These are phyloP conservation scores for Ceratobasidium sp. DNA, from an alignment of 1,284 basidiomycete genomes.

Conservation along the genomic window DNA sequence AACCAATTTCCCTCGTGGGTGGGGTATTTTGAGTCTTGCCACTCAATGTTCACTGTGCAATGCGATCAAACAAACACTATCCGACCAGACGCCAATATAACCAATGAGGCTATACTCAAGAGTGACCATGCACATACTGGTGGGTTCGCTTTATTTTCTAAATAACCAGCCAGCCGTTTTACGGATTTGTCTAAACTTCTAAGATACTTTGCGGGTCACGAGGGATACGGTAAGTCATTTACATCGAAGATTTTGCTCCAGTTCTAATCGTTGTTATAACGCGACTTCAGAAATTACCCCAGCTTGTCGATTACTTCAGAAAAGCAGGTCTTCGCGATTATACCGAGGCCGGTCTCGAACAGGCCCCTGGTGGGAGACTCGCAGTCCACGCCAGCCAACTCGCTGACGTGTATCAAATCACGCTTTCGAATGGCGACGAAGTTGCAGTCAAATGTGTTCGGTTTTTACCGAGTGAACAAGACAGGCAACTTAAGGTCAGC, in stretches of 20 bases:
- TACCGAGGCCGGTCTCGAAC: too few species aligned
- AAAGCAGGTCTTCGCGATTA: background rate
- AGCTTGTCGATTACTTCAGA: background rate
- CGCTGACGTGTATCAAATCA: conserved; percentile 11
- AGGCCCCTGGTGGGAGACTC: too few species aligned
- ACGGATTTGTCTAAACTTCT: background rate
- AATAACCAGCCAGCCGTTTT: too few species aligned
- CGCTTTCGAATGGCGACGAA: background rate
- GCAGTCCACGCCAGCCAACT: background rate
- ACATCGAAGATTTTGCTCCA: background rate
- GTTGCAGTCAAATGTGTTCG: conserved; percentile 25
- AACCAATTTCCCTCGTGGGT: too few species aligned
- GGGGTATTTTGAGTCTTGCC: too few species aligned
- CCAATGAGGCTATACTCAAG: too few species aligned
- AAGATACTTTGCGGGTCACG: background rate
- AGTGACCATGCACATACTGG: too few species aligned
- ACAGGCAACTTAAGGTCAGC: conserved; percentile 20
- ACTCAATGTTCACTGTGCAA: too few species aligned
- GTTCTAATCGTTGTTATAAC: background rate
- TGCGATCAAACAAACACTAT: too few species aligned
- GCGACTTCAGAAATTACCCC: background rate
- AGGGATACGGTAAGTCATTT: background rate
- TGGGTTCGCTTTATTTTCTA: too few species aligned
- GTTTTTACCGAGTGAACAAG: background rate
- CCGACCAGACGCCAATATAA: too few species aligned